Base-by-base conservation (phyloP, 371 early-diverging fungal species). In the Apophysomyces sp. region DNA sequence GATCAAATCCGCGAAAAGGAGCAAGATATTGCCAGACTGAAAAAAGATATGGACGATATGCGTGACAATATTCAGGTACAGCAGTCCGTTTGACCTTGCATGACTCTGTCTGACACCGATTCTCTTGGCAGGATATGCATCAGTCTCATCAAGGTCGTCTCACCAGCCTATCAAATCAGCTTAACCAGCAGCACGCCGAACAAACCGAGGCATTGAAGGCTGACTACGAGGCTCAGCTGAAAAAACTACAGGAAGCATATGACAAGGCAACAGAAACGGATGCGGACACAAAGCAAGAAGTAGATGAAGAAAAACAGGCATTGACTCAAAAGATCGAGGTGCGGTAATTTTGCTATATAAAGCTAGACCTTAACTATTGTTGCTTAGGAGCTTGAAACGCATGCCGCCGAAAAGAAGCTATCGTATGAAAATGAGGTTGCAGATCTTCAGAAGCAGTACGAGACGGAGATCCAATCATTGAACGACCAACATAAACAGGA, bases 131-230 rank as follows among this genome's bases (percentile, higher is more conserved):
- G 67, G 60, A 66, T 21, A 66, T 71, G 64, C 71, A 71, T 55
- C 66, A 71, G 51, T 62, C 63, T 6, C 71, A 71, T 55, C 71
- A 71, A 28, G 34, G 54, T 15, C 71, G 71, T 5, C 24, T 71
- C 53, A 71, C 71, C 2, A 53, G 55, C 18, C 27, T 71, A 40
- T 63, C 66, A 12, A 60, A 66, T 36, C 66, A 71, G 40, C 60
- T 71, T 21, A 60, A 66, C 9, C 66, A 66, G 52, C 60, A 66
- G n/a, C 66, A 66, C 36, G 61, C 58, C 9, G 71, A 71, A n/a
- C 64, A 64, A 28, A 53, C 57, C 12, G 64, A 68, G 7, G 55
- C 58, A 8, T 29, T 68, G 28, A 63, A 57, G 16, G 37, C 56
- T 36, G 56, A 58, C 12, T 68, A 68, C 24, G 62, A 66, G 36